Conservation (phyloP, 352 stramenopile species). For the Thalassiosira tumida region DNA sequence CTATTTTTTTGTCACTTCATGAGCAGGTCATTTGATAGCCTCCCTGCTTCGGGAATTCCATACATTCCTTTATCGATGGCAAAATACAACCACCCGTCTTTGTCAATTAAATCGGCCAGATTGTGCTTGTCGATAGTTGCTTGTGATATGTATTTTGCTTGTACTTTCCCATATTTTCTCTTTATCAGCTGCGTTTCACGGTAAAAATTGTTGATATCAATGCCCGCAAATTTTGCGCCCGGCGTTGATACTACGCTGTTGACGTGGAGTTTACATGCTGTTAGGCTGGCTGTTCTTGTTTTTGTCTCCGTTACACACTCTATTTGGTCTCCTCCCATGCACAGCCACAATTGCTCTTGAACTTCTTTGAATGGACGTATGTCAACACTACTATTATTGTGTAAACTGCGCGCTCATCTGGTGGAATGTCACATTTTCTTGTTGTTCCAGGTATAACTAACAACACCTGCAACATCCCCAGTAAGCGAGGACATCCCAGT, state of each 20-base stretch:
- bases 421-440: no score
- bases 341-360: no score
- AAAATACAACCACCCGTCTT: conserved; percentile 54
- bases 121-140: conserved; percentile 65
- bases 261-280: conserved; percentile 49
- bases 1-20: neutral
- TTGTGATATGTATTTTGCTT: conserved; percentile 26
- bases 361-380: no score
- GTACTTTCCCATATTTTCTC: conserved; percentile 67
- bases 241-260: conserved; percentile 59
- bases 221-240: conserved; percentile 38
- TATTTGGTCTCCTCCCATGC: no score
- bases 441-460: no score
- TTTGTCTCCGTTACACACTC: no score
- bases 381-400: no score
- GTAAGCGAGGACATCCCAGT: no score
- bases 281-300: conserved; percentile 43
- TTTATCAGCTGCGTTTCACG: conserved; percentile 37
- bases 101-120: conserved; percentile 25
- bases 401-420: no score
- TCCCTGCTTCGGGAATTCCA: neutral
- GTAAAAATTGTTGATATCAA: conserved; percentile 67
- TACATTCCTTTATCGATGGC: neutral
- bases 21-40: neutral
- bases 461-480: no score